Percentiles rank a stretch among this genome's conserved stretches.
These are phyloP conservation scores for Malassezia restricta DNA, from an alignment of 1,284 basidiomycete genomes.

Conservation along the genomic window DNA sequence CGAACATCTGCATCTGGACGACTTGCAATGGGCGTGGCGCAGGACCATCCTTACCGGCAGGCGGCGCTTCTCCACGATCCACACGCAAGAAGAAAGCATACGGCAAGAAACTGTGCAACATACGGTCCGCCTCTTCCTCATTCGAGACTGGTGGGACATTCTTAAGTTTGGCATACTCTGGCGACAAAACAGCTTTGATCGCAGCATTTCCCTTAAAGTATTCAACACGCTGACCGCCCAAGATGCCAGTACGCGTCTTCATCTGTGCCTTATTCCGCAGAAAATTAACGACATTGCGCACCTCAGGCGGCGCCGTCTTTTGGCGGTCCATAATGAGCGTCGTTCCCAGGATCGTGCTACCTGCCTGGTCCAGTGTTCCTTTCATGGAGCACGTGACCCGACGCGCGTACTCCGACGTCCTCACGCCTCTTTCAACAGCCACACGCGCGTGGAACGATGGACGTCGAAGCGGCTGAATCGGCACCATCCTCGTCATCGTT, in stretches of 20 bases:
- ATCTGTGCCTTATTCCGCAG: conserved; percentile 56
- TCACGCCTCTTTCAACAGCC: neutral
- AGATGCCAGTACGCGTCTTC: conserved; percentile 74
- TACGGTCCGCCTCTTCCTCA: conserved; percentile 63
- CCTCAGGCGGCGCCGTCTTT: conserved; percentile 28
- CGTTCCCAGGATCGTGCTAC: neutral
- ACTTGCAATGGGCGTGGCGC: conserved; percentile 50
- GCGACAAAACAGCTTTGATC: conserved; percentile 77
- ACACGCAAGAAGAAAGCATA: conserved; percentile 49
- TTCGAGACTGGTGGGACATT: conserved; percentile 52
- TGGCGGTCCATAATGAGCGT: conserved; percentile 31
- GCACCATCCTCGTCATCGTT: conserved; percentile 9
- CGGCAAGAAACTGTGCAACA: conserved; percentile 64
- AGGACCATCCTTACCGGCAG: conserved; percentile 45
- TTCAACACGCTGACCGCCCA: conserved; percentile 88
- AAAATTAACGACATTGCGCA: conserved; percentile 35
- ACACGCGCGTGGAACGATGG: neutral
- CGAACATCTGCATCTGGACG: conserved; percentile 62
- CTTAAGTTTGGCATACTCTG: conserved; percentile 74
- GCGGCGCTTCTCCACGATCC: conserved; percentile 57
- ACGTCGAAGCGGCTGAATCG: too few species aligned
- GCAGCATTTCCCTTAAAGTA: conserved; percentile 74
- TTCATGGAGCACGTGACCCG: too few species aligned
- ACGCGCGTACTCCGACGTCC: too few species aligned
- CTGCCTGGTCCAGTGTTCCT: too few species aligned